These are phyloP conservation scores for Aspergillus sp. DNA, from an alignment of 2,329 filamentous ascomycete species.

Conservation along the genomic window DNA sequence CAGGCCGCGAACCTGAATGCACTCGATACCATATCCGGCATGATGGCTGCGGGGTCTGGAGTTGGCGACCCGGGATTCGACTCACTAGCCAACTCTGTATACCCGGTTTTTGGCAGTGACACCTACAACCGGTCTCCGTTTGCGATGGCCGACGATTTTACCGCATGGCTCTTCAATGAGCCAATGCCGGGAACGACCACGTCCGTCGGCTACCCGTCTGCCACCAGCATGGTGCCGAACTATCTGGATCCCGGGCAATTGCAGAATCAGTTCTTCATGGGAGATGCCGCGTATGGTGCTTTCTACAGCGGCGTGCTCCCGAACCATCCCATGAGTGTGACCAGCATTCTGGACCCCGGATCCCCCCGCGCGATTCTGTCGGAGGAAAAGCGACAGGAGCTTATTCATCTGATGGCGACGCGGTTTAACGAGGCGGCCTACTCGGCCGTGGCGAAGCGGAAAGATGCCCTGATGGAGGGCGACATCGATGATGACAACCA, in stretches of 20 bases:
- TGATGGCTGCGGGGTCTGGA: constrained; percentile 24
- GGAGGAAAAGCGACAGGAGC: constrained; percentile 79
- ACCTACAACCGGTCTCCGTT: constrained; percentile 84
- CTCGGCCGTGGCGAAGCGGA: constrained; percentile 69
- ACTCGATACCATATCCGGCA: constrained; percentile 23
- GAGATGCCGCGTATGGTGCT: constrained; percentile 49
- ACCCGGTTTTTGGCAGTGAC: constrained; percentile 85
- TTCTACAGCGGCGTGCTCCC: constrained; percentile 51
- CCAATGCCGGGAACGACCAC: constrained; percentile 53
- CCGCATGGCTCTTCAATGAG: constrained; percentile 79
- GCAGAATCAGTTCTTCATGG: constrained; percentile 52
- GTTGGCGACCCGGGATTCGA: constrained; percentile 33
- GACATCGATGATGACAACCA: constrained; percentile 64
- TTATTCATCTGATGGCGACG: constrained; percentile 77
- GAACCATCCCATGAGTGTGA: constrained; percentile 86
- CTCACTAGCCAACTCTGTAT: constrained; percentile 48
- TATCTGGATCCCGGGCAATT: constrained; percentile 44
- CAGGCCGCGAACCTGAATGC: constrained; percentile 24
- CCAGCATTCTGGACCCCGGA: constrained; percentile 76
- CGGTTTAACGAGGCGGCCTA: constrained; percentile 80
- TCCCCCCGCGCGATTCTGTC: constrained; percentile 78
- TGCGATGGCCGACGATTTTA: constrained; percentile 82
- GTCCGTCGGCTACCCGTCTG: constrained; percentile 47
- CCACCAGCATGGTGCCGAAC: constrained; percentile 40
- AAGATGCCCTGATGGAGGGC: constrained; percentile 75